These are phyloP conservation scores for Rhytidiadelphus loreus DNA, from an alignment of 225 moss, liverwort and hornwort species.

Conservation along the genomic window DNA sequence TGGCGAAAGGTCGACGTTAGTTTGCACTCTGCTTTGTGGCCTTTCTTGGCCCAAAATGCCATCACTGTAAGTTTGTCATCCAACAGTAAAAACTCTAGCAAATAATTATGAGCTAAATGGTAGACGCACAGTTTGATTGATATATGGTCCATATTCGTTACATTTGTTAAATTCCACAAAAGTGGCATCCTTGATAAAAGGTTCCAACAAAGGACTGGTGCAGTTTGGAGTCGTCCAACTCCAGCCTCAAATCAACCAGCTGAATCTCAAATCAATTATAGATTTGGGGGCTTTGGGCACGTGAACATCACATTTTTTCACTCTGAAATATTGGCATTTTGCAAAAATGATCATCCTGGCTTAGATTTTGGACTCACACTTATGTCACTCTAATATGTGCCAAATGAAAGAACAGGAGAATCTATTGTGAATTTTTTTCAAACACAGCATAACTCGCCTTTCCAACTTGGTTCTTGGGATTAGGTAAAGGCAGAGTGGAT, in stretches of 20 bases:
- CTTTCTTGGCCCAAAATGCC: slow-evolving; percentile 64
- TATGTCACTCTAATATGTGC: background rate
- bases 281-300: background rate
- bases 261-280: no score
- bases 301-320: background rate
- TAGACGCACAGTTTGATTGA: background rate
- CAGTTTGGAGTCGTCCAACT: background rate
- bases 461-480: background rate
- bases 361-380: background rate
- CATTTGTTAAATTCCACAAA: background rate
- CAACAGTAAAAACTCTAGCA: background rate
- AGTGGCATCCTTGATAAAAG: background rate
- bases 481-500: slow-evolving; percentile 66
- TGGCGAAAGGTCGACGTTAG: slow-evolving; percentile 94
- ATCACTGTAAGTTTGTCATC: slow-evolving; percentile 38
- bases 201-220: background rate
- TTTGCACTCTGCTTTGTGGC: slow-evolving; percentile 83
- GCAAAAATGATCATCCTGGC: background rate
- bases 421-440: background rate
- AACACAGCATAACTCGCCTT: background rate
- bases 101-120: background rate
- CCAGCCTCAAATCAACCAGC: background rate
- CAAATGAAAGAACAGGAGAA: background rate
- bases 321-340: background rate
- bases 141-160: background rate